Evolutionary conservation across 495 filamentous ascomycete genomes (phyloP), one percentile per base, ranked within the genome.

Genomic region (Recurvomyces mirabilis): DNA sequence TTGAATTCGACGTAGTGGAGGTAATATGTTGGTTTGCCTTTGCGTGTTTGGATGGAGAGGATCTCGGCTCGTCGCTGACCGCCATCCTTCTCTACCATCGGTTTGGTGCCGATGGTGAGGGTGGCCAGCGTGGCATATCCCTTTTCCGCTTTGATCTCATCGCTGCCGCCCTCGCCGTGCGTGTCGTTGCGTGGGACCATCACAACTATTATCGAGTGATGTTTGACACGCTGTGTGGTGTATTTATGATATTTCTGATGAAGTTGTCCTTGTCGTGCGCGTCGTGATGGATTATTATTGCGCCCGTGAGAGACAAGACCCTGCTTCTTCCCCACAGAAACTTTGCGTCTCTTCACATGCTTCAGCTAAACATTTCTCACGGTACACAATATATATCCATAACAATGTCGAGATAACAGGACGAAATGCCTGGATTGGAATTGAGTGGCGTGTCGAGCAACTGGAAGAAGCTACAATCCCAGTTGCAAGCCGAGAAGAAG

Each of bases 1-100:
- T 98, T 98, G 76, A 94, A 98, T 52, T 95, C 93, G 46, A 94
- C 86, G 64, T 96, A 98, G 62, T 98, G 93, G 54, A 94, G 89
- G 59, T 94, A 95, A 59, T 87, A 94, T 42, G 82, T 79, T 37
- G 81, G 78, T 4, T 82, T 77, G 51, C 83, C 85, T 54, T 91
- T 89, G 6, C 82, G 79, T 38, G 82, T 82, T 54, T 79, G 75
- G 32, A 95, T 89, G 20, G 82, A 85, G 11, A 98, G 64, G 45
- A 98, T 95, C 62, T 95, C 91, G 39, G 91, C 91, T 66, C 85
- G 87, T 39, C 91, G 79, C 42, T n/a, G 26, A 29, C 20, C 3
- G 31, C 68, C 57, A 47, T 82, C 78, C 70, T 82, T 82, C 50
- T 80, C 75, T 32, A 81, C 77, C 62, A 76, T 75, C 26, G 75